These are phyloP conservation scores for Pseudocercospora crystallina DNA, from an alignment of 2,329 filamentous ascomycete species.

Conservation along the genomic window DNA sequence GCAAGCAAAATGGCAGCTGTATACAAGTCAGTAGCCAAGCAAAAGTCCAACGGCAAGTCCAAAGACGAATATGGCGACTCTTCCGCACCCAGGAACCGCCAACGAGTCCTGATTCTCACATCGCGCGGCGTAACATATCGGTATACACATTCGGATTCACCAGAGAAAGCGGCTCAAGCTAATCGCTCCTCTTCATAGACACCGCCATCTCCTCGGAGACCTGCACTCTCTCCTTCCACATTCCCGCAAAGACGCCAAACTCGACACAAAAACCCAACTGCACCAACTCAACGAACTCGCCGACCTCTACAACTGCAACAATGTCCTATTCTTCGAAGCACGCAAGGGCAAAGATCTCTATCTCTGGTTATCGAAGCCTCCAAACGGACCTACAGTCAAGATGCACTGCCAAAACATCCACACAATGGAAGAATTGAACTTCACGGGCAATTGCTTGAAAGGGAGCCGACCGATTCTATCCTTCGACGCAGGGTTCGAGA, in stretches of 20 bases:
- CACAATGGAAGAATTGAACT: slow-evolving; percentile 95
- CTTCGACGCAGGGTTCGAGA: slow-evolving; percentile 77
- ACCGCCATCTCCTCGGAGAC: slow-evolving; percentile 90
- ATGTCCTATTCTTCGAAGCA: slow-evolving; percentile 92
- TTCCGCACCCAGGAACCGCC: slow-evolving; percentile 42
- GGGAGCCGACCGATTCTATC: slow-evolving; percentile 87
- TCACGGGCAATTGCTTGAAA: slow-evolving; percentile 95
- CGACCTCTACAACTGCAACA: slow-evolving; percentile 89
- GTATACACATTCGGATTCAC: slow-evolving; percentile 49
- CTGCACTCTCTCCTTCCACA: slow-evolving; percentile 87
- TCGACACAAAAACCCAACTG: slow-evolving; percentile 89
- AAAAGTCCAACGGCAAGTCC: slow-evolving; percentile 36
- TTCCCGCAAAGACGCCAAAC: slow-evolving; percentile 89
- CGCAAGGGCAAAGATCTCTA: slow-evolving; percentile 94
- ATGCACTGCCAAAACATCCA: slow-evolving; percentile 77
- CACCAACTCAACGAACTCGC: slow-evolving; percentile 74
- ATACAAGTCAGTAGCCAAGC: slow-evolving; percentile 55
- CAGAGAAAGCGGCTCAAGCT: too few relatives aligned
- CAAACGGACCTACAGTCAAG: slow-evolving; percentile 74
- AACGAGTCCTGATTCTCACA: slow-evolving; percentile 81
- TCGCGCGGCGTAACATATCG: slow-evolving; percentile 89
- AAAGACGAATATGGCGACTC: slow-evolving; percentile 27
- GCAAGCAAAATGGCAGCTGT: slow-evolving; percentile 52
- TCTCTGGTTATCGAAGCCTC: slow-evolving; percentile 87
- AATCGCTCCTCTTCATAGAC: too few relatives aligned